Base-by-base conservation (phyloP, 345 rosid species). In the Balakata baccata region DNA sequence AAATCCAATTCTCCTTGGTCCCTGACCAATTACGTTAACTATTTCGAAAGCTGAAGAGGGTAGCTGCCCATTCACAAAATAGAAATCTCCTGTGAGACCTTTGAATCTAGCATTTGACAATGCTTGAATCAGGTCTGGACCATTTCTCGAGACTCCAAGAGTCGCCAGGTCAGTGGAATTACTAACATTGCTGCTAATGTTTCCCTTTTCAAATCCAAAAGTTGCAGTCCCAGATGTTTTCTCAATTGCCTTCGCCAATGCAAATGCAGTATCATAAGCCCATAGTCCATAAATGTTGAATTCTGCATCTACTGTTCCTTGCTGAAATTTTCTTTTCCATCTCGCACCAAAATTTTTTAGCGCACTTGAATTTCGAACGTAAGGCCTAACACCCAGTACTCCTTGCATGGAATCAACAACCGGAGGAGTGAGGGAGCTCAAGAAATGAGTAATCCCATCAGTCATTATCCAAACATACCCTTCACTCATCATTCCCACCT, bases 381-480 rank as follows among this genome's bases (percentile, higher is more conserved):
- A 74, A 57, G 82, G 71, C 34, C 23, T 73, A 38, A 85, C 70
- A 2, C 87, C 87, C 64, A 82, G 25, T 16, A 78, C 88, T 9
- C 88, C 88, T 52, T 85, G 84, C 78, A 85, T 82, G 5, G 84
- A 71, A 59, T 80, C 78, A 47, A 74, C 23, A 14, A 60, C 74
- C 0, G 45, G 0, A n/a, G 73, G 38, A 29, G 20, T 71, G 39
- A 76, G 10, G 0, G 71, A 50, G 5, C 17, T 37, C 61, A 78
- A 62, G 22, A 60, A 43, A 66, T 70, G 51, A 3, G 78, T 58
- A 22, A 80, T 66, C 34, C 80, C 87, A 20, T 76, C 74, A 0
- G 77, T 83, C 7, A 78, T 46, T 9, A 91, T 73, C 94, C 97
- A 91, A 13, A 77, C 89, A 52, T 85, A 89, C 3, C 93, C 93